Base-by-base conservation (phyloP, 225 moss, liverwort and hornwort species). In the Asterella californica region DNA sequence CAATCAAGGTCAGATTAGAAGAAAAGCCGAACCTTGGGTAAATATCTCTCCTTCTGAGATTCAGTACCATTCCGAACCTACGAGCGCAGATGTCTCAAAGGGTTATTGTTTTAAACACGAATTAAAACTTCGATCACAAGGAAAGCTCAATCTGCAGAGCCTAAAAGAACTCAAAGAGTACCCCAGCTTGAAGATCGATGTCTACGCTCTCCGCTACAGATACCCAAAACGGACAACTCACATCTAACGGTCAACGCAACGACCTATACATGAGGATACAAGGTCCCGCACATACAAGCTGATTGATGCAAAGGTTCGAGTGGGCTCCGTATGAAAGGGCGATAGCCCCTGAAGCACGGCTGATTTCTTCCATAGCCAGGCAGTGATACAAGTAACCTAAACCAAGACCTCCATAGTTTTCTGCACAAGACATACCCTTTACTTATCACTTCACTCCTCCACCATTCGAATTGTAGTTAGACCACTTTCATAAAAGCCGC, bases 291-390 rank as follows among this genome's bases (percentile, higher is more conserved):
- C 78, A 55, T 88, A 99, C 99, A 88, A 99, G 86, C 88, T 99
- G 99, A 83, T 99, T 99, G 82, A 99, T 93, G 85, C 99, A 99
- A 53, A 99, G 95, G 82, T 99, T 99, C 76, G 99, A 93, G 79
- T 99, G 99, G 25, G 99, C 99, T 76, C 99, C 95, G 68, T 99
- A 99, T 12, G 99, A 99, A 82, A 99, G 94, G 61, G 91, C 99
- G 82, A 99, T 90, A 86, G 99, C 88, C 45, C 95, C 99, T 77
- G 99, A 99, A 82, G 99, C 93, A 61, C 99, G 84, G 75, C 95
- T 99, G 78, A 99, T 83, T 88, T 99, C 99, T 85, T 99, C 99
- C 99, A 99, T 95, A n/a, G 99, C 95, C 80, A 99, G 84, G 85
- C 99, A 99, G 85, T 99, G 99, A 82, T 95, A 91, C 49, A 92